These are phyloP conservation scores for Entomortierella beljakovae DNA, from an alignment of 192 early-diverging fungal genomes.

Conservation along the genomic window DNA sequence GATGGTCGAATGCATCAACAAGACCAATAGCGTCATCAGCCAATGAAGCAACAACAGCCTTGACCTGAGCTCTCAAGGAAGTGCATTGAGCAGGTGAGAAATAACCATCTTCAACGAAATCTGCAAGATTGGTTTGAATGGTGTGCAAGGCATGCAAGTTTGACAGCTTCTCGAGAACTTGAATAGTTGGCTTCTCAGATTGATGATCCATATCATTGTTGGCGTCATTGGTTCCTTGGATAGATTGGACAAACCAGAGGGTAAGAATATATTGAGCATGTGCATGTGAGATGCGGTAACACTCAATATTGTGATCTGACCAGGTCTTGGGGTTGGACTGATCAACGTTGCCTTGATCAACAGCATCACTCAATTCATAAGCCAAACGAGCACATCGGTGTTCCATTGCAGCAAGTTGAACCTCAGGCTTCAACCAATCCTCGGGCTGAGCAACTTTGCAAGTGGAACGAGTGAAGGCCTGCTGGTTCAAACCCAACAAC, in stretches of 20 bases:
- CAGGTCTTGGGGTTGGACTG: conserved; percentile 32
- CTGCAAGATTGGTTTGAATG: conserved; percentile 50
- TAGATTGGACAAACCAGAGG: conserved; percentile 59
- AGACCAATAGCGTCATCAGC: conserved; percentile 80
- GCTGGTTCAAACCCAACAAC: conserved; percentile 13
- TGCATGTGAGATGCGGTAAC: conserved; percentile 60
- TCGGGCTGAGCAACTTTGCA: conserved; percentile 29
- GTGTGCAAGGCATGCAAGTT: conserved; percentile 51
- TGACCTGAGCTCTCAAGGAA: conserved; percentile 42
- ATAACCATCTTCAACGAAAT: conserved; percentile 54
- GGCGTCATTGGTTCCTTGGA: conserved; percentile 33
- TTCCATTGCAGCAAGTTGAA: conserved; percentile 72
- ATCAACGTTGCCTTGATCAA: conserved; percentile 32
- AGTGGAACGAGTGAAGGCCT: conserved; percentile 13
- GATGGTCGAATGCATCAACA: conserved; percentile 82
- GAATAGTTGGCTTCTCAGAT: conserved; percentile 20
- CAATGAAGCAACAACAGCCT: conserved; percentile 58
- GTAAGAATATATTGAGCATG: conserved; percentile 66
- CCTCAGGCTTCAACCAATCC: conserved; percentile 58
- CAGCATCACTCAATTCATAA: conserved; percentile 54
- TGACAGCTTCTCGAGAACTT: conserved; percentile 37
- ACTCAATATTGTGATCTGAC: conserved; percentile 59
- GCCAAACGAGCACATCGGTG: conserved; percentile 63
- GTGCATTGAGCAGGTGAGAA: conserved; percentile 29
- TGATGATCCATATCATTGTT: conserved; percentile 20